Base-by-base conservation (phyloP, 371 early-diverging fungal genomes). In the Actinomucor elegans region DNA sequence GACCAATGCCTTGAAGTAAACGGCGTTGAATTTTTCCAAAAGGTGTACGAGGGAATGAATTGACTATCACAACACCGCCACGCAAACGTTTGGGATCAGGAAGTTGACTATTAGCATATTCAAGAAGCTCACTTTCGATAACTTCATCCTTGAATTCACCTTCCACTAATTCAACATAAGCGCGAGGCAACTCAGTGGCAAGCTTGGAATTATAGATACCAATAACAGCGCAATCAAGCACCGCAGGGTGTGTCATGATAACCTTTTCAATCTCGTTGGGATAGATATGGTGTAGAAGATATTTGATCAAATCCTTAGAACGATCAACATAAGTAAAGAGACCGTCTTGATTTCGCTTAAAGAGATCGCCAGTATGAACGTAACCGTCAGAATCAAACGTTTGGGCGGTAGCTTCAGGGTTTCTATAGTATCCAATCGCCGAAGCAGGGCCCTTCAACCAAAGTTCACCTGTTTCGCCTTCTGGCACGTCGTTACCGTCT, bases 291-390 rank as follows among this genome's bases (percentile, higher is more conserved):
- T 35, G 35, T 14, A 18, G 35, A 8, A 21, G 86, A 80, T 80
- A 67, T 90, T 93, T 85, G 12, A 85, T 81, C 24, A 85, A 48
- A 50, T 85, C 86, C 54, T 82, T 85, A 8, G 59, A 55, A 8
- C 85, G 71, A 57, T 83, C 84, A 10, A 77, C 66, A 17, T 84
- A 71, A 36, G 62, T 79, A 55, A 89, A 79, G 41, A 71, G 56
- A 10, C 81, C 84, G 6, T 79, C 43, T 17, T 66, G 55, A 46
- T 82, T 77, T 5, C 78, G 66, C 14, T 75, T 57, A 17, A 45
- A 89, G 26, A 94, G 61, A 55, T 94, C 95, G 10, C 92, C 93
- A 0, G 90, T 90, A 52, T 83, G 88, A 47, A 90, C 60, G 68
- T 80, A 93, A 2, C 90, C 90, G 20, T 77, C 74, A 0, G 23